Conservation (phyloP, 805 yeast species). For the Sugiyamaella chiloensis region DNA sequence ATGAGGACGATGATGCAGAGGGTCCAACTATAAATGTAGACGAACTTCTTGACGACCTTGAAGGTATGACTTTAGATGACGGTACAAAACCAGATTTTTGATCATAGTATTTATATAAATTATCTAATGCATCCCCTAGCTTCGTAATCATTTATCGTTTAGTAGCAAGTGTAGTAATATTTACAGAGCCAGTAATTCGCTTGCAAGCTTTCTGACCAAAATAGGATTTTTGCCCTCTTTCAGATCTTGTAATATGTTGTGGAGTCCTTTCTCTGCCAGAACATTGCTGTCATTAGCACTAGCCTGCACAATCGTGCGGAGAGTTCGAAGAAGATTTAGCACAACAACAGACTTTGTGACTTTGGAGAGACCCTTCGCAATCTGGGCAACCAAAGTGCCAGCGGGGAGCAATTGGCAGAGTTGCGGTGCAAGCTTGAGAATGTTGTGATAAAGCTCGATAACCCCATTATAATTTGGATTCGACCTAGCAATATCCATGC, state of each 20-base stretch:
- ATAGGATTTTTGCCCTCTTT: background rate
- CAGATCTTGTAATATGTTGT: background rate
- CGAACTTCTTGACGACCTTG: constrained; percentile 91
- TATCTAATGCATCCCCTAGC: background rate
- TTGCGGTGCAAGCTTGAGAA: background rate
- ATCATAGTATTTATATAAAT: constrained; percentile 2
- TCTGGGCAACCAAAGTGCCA: background rate
- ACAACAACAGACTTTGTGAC: background rate
- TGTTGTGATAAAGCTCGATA: background rate
- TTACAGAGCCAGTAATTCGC: background rate
- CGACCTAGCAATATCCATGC: constrained; percentile 19
- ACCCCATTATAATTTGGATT: background rate
- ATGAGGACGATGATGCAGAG: constrained; percentile 61
- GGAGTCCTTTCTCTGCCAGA: background rate
- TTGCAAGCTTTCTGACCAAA: constrained; percentile 5
- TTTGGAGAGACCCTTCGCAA: background rate
- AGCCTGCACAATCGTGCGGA: background rate
- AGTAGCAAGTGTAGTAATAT: background rate
- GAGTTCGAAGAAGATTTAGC: background rate
- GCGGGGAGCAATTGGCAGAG: background rate
- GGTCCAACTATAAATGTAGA: constrained; percentile 88
- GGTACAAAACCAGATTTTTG: background rate
- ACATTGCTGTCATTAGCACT: background rate
- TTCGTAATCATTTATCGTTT: background rate
- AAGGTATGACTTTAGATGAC: constrained; percentile 77